These are phyloP conservation scores for Lecanicillium sp. DNA, from an alignment of 2,329 filamentous ascomycete species.

Conservation along the genomic window DNA sequence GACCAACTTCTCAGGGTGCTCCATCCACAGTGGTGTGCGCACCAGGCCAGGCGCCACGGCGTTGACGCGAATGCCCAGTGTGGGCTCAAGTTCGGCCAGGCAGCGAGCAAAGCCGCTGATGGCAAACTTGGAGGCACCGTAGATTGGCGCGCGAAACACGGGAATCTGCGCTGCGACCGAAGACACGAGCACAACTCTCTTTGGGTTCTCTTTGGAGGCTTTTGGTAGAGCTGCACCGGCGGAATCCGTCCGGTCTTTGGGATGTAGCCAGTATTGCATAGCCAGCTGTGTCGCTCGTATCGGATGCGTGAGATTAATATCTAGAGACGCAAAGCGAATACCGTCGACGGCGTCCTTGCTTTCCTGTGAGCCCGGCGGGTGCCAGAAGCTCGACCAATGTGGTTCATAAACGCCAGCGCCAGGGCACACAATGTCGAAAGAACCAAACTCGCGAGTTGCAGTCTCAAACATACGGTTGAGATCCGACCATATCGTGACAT, in stretches of 20 bases:
- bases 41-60: constrained; percentile 37
- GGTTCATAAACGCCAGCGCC: constrained; percentile 41
- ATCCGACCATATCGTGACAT: constrained; percentile 35
- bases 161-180: constrained; percentile 28
- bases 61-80: constrained; percentile 28
- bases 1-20: constrained; percentile 34
- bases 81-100: constrained; percentile 26
- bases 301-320: constrained; percentile 34
- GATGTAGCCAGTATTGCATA: constrained; percentile 28
- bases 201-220: constrained; percentile 17
- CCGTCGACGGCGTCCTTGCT: constrained; percentile 21
- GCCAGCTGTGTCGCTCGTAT: constrained; percentile 33
- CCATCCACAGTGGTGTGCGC: constrained; percentile 36
- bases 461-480: constrained; percentile 26
- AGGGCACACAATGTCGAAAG: constrained; percentile 34
- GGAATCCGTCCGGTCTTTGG: not conserved
- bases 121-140: constrained; percentile 30
- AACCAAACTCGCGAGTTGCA: constrained; percentile 26
- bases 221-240: too few relatives aligned
- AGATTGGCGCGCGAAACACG: constrained; percentile 26
- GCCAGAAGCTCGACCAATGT: constrained; percentile 33
- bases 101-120: constrained; percentile 32
- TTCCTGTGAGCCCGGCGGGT: constrained; percentile 27
- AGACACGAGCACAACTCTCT: constrained; percentile 29
- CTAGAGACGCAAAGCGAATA: constrained; percentile 25